Percentiles rank a stretch among this genome's conserved stretches.
These are phyloP conservation scores for Rhodotorula sp. DNA, from an alignment of 1,284 basidiomycete species.

Conservation along the genomic window DNA sequence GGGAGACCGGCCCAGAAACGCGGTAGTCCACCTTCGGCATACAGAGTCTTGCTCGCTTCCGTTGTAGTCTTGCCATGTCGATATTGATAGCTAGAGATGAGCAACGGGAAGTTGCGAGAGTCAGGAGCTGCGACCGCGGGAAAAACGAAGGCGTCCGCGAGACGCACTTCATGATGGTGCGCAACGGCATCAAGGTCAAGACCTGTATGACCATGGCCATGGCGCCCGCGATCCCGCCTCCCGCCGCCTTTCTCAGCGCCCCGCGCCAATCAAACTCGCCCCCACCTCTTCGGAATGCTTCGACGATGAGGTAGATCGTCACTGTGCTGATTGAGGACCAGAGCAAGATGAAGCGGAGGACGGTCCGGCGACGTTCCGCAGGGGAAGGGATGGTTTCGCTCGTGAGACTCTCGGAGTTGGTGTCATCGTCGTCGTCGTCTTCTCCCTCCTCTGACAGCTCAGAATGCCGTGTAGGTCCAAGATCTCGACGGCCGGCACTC, in stretches of 20 bases:
- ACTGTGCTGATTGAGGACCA: constrained; percentile 30
- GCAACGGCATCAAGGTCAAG: constrained; percentile 40
- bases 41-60: constrained; percentile 61
- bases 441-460: background rate
- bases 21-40: constrained; percentile 64
- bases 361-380: background rate
- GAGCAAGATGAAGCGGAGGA: constrained; percentile 28
- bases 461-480: background rate
- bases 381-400: background rate
- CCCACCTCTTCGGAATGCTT: constrained; percentile 31
- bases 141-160: no score
- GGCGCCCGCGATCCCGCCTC: constrained; percentile 55
- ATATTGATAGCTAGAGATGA: constrained; percentile 46
- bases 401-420: background rate
- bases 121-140: background rate
- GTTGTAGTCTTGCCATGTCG: constrained; percentile 65
- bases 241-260: constrained; percentile 72
- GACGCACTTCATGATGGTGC: constrained; percentile 83
- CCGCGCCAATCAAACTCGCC: constrained; percentile 69
- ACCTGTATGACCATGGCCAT: constrained; percentile 86
- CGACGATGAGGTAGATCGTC: constrained; percentile 32
- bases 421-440: background rate
- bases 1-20: constrained; percentile 64
- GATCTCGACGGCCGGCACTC: background rate
- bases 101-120: no score